Evolutionary conservation across 306 rosid genomes (phyloP).

Genomic region (Elaeagnus macrophylla): DNA sequence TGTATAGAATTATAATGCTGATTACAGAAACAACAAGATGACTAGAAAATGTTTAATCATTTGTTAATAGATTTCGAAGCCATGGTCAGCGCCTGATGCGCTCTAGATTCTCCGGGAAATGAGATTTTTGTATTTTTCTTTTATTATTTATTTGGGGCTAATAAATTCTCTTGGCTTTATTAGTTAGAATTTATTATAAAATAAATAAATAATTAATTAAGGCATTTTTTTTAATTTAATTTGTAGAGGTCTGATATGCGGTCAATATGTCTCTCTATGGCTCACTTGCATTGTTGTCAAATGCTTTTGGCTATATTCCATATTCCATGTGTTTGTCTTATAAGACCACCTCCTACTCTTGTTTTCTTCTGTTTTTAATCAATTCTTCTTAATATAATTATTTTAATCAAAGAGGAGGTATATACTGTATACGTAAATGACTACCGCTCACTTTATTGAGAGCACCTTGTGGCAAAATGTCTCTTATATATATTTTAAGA

Average conservation of each 20-base stretch:
- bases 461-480: too few species aligned
- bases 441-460: too few species aligned
- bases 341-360: conserved; percentile 19
- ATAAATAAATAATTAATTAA: too few species aligned
- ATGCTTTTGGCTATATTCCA: conserved; percentile 41
- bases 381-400: too few species aligned
- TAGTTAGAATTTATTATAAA: too few species aligned
- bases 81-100: conserved; percentile 99
- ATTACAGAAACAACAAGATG: conserved; percentile 45
- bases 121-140: conserved; percentile 22
- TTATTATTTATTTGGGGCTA: neutral
- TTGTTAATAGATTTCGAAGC: conserved; percentile 55
- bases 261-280: conserved; percentile 84
- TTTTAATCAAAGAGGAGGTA: too few species aligned
- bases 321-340: conserved; percentile 80
- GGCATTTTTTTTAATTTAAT: conserved; percentile 16
- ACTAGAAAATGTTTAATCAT: conserved; percentile 23
- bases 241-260: conserved; percentile 49
- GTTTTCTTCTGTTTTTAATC: neutral
- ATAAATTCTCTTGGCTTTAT: conserved; percentile 2
- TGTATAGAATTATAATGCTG: conserved; percentile 13
- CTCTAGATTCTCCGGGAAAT: conserved; percentile 98
- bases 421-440: too few species aligned
- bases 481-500: too few species aligned
- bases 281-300: conserved; percentile 58